Conservation (phyloP, 768 basidiomycete genomes). For the Tulasnella sp. region DNA sequence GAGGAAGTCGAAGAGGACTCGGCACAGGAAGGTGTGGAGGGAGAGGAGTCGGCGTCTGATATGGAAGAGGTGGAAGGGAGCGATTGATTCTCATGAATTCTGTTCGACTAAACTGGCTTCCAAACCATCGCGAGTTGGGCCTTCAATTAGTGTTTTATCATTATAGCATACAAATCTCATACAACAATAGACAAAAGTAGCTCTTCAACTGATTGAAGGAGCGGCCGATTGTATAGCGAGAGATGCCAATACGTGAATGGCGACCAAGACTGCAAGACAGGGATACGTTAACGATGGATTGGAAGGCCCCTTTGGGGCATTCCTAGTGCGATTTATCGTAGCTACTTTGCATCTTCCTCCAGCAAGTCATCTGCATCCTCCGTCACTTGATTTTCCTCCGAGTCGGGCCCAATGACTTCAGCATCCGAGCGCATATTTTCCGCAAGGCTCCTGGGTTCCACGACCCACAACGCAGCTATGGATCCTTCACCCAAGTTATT, state of each 20-base stretch:
- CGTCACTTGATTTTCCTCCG: neutral
- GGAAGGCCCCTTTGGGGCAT: too few relatives aligned
- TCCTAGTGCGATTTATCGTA: too few relatives aligned
- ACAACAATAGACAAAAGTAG: neutral
- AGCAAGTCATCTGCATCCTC: neutral
- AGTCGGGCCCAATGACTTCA: neutral
- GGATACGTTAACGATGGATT: too few relatives aligned
- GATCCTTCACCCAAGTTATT: constrained; percentile 16
- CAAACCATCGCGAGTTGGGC: too few relatives aligned
- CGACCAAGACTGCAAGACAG: too few relatives aligned
- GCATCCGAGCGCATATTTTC: constrained; percentile 27
- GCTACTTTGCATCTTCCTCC: neutral
- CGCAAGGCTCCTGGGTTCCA: constrained; percentile 70
- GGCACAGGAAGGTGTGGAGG: neutral
- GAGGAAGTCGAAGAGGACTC: neutral
- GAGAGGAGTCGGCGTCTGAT: neutral
- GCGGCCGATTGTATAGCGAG: too few relatives aligned
- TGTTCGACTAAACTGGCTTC: too few relatives aligned
- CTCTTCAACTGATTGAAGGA: neutral
- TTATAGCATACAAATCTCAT: neutral
- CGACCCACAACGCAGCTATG: constrained; percentile 51
- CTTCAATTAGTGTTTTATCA: neutral
- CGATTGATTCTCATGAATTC: too few relatives aligned
- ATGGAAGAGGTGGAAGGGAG: neutral
- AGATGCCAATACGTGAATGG: too few relatives aligned